These are phyloP conservation scores for Closterium sp. DNA, from an alignment of 139 green algal species.

Conservation along the genomic window DNA sequence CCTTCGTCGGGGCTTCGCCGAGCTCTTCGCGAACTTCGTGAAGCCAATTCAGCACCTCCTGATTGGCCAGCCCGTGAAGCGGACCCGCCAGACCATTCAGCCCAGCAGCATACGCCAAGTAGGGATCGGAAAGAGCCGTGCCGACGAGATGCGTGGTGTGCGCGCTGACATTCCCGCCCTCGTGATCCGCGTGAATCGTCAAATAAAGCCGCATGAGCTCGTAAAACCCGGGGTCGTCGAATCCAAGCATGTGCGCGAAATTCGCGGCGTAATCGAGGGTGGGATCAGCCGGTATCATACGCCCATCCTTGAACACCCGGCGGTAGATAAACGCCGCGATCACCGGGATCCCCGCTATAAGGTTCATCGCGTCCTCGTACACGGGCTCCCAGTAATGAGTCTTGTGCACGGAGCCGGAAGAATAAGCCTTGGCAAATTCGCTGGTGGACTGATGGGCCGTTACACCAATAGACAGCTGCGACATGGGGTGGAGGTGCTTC, in stretches of 20 bases:
- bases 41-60: constrained; percentile 92
- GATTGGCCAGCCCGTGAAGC: constrained; percentile 95
- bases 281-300: constrained; percentile 64
- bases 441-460: constrained; percentile 71
- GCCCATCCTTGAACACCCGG: constrained; percentile 62
- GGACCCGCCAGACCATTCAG: constrained; percentile 93
- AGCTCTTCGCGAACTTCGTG: constrained; percentile 70
- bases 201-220: constrained; percentile 97
- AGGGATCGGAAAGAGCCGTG: constrained; percentile 89
- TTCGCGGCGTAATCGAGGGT: constrained; percentile 91
- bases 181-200: constrained; percentile 84
- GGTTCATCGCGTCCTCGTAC: constrained; percentile 89
- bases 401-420: constrained; percentile 78
- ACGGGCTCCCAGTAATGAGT: constrained; percentile 79
- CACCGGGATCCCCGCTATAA: constrained; percentile 89
- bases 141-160: constrained; percentile 88
- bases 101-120: constrained; percentile 88
- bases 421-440: constrained; percentile 85
- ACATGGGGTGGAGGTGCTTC: constrained; percentile 86
- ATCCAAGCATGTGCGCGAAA: constrained; percentile 94
- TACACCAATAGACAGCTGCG: constrained; percentile 72
- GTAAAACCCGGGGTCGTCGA: constrained; percentile 60
- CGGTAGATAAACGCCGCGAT: constrained; percentile 89
- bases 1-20: constrained; percentile 74
- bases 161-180: constrained; percentile 92